A percentile compares a stretch with the other conserved stretches of the same genome.
These are phyloP conservation scores for Phytophthora ohioensis DNA, from an alignment of 352 stramenopile genomes.

Conservation along the genomic window DNA sequence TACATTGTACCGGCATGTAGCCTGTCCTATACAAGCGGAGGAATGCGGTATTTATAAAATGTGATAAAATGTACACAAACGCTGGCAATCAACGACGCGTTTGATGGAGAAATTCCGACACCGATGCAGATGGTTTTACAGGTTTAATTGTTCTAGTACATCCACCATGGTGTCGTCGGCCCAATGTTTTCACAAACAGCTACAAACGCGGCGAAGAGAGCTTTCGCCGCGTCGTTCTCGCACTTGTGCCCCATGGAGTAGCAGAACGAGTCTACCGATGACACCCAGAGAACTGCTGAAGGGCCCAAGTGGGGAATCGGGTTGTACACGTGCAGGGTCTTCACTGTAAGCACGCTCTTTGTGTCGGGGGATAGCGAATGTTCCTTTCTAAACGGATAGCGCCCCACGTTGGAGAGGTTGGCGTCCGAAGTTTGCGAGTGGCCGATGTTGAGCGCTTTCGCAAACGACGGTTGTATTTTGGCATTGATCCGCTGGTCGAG, in stretches of 20 bases:
- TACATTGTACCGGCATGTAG: no score
- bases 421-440: constrained; percentile 31
- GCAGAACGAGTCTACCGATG: constrained; percentile 34
- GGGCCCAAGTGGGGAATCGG: constrained; percentile 34
- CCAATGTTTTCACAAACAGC: constrained; percentile 28
- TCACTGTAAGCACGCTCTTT: constrained; percentile 22
- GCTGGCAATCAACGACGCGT: no score
- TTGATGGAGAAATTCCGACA: no score
- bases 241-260: constrained; percentile 48
- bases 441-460: constrained; percentile 27
- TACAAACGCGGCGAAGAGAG: constrained; percentile 30
- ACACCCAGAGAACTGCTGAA: constrained; percentile 37
- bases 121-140: not conserved
- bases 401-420: constrained; percentile 41
- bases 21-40: no score
- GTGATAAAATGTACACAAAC: no score
- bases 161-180: constrained; percentile 23
- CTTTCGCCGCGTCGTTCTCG: constrained; percentile 28
- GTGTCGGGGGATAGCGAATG: constrained; percentile 15
- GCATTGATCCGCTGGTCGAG: constrained; percentile 35
- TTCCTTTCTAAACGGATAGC: constrained; percentile 31
- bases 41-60: no score
- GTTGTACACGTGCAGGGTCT: constrained; percentile 46
- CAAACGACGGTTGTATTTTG: constrained; percentile 30
- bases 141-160: constrained; percentile 20